Conservation (phyloP, 306 rosid genomes). For the Vigna nakashimae region DNA sequence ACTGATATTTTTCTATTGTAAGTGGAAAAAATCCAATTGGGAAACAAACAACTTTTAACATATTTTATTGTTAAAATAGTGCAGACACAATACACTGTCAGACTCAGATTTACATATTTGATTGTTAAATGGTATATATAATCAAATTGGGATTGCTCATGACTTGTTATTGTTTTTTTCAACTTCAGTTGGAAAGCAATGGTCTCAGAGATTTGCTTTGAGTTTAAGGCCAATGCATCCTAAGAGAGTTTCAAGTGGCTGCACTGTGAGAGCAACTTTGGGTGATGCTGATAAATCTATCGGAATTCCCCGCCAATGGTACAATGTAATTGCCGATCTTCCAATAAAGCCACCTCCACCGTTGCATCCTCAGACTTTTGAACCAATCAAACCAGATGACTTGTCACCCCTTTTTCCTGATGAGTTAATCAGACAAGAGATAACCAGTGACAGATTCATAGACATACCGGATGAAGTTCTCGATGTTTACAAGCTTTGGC, state of each 20-base stretch:
- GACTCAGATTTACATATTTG: not conserved
- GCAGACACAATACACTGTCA: not conserved
- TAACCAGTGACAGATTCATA: slow-evolving; percentile 67
- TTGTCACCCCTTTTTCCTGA: slow-evolving; percentile 79
- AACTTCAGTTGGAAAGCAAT: slow-evolving; percentile 59
- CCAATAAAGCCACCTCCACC: slow-evolving; percentile 89
- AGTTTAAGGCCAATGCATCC: slow-evolving; percentile 54
- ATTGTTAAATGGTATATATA: not conserved
- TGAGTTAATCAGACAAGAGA: slow-evolving; percentile 83
- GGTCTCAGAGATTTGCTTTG: slow-evolving; percentile 55
- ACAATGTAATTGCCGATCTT: slow-evolving; percentile 90
- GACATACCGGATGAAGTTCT: slow-evolving; percentile 85
- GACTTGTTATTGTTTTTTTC: not conserved
- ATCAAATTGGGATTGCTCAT: slow-evolving; percentile 6
- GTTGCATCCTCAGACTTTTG: slow-evolving; percentile 76
- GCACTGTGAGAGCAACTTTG: slow-evolving; percentile 68
- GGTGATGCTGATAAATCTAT: slow-evolving; percentile 49
- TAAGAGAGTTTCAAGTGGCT: slow-evolving; percentile 55
- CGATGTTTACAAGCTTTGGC: slow-evolving; percentile 88
- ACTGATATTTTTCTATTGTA: not conserved
- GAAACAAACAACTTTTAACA: slow-evolving; percentile 10
- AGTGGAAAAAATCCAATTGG: not conserved
- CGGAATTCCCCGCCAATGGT: slow-evolving; percentile 81
- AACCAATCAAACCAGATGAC: slow-evolving; percentile 86
- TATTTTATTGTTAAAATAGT: not conserved